A percentile compares a stretch with the other conserved stretches of the same genome.
These are phyloP conservation scores for Galerina marginata DNA, from an alignment of 768 basidiomycete genomes.

Conservation along the genomic window DNA sequence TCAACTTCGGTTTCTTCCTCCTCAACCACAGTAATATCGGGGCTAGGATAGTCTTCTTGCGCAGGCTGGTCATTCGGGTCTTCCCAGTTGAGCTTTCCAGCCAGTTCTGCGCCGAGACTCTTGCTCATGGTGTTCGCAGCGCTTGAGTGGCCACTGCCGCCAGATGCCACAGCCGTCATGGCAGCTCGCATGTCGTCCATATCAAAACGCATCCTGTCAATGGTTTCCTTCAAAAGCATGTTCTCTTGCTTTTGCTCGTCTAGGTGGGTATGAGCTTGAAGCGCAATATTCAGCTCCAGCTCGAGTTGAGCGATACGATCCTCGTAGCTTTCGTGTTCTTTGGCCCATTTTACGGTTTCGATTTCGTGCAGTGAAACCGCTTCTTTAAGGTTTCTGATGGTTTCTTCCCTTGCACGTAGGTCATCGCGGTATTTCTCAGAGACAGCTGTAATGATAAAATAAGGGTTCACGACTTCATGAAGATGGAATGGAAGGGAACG, in stretches of 20 bases:
- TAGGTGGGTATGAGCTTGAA: constrained; percentile 73
- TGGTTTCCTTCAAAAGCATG: constrained; percentile 91
- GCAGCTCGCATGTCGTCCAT: constrained; percentile 86
- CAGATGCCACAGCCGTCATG: constrained; percentile 37
- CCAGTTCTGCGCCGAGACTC: constrained; percentile 75
- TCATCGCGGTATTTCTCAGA: constrained; percentile 81
- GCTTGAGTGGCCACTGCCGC: constrained; percentile 53
- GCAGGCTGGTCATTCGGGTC: constrained; percentile 40
- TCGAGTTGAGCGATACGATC: constrained; percentile 74
- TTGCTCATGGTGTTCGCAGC: constrained; percentile 66
- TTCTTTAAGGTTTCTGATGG: constrained; percentile 70
- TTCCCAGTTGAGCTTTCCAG: constrained; percentile 59
- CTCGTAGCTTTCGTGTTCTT: constrained; percentile 76
- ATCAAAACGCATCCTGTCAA: constrained; percentile 92
- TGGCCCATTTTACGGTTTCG: constrained; percentile 68
- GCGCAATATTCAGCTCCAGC: constrained; percentile 69
- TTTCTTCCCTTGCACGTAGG: constrained; percentile 76
- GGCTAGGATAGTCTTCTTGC: constrained; percentile 31
- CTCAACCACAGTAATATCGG: constrained; percentile 37
- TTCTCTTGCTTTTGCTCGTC: constrained; percentile 97
- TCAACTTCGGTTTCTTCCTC: constrained; percentile 57
- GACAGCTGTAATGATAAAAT: constrained; percentile 49
- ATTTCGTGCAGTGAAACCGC: constrained; percentile 61
- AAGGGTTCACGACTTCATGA: neutral
- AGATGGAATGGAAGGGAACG: constrained; percentile 31